These are phyloP conservation scores for Onygenales sp. DNA, from an alignment of 2,329 filamentous ascomycete genomes.

Conservation along the genomic window DNA sequence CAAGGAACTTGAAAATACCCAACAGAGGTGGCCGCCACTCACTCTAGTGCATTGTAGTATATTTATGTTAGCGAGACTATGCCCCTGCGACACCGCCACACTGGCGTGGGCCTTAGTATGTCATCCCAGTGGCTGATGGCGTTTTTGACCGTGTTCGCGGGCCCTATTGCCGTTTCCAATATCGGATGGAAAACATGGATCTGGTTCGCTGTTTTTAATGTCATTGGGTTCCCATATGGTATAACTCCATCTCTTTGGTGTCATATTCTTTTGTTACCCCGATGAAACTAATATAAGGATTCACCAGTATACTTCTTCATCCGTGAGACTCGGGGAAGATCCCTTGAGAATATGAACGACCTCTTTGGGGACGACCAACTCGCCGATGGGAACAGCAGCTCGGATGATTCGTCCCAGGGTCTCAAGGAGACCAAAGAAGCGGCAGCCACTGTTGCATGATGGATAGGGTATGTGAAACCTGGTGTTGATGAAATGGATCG, in stretches of 20 bases:
- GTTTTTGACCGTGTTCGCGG: slow-evolving; percentile 27
- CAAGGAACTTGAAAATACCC: not conserved
- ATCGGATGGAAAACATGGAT: slow-evolving; percentile 27
- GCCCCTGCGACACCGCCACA: slow-evolving; percentile 26
- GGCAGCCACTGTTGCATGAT: not conserved
- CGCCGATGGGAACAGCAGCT: not conserved
- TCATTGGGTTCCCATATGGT: slow-evolving; percentile 22
- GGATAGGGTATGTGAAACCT: too few species aligned
- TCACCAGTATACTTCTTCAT: slow-evolving; percentile 18
- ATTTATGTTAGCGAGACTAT: slow-evolving; percentile 25
- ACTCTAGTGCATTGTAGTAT: slow-evolving; percentile 11
- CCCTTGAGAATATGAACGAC: slow-evolving; percentile 20
- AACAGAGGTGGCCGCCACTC: not conserved
- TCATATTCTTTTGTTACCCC: not conserved
- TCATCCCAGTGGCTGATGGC: slow-evolving; percentile 26
- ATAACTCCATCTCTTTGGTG: slow-evolving; percentile 2
- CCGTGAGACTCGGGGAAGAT: slow-evolving; percentile 18
- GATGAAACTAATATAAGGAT: not conserved
- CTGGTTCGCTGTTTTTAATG: slow-evolving; percentile 24
- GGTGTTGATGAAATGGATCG: too few species aligned
- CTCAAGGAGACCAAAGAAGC: not conserved
- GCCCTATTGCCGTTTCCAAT: slow-evolving; percentile 22
- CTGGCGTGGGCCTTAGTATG: slow-evolving; percentile 22
- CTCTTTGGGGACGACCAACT: slow-evolving; percentile 8
- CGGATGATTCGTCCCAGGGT: not conserved